Conservation (phyloP, 1,284 basidiomycete genomes). For the Leucoagaricus sp. region DNA sequence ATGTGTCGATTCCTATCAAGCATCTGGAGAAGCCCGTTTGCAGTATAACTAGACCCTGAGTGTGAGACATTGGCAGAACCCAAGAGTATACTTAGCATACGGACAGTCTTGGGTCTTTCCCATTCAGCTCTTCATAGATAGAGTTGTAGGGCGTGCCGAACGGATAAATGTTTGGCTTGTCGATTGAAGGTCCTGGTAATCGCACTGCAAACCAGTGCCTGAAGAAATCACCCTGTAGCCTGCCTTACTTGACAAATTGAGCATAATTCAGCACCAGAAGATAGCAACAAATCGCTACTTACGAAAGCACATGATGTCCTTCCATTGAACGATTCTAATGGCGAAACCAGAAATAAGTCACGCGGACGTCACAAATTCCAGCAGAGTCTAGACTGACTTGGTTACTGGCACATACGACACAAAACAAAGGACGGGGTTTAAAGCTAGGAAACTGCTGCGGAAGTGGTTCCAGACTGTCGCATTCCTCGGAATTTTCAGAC, state of each 20-base stretch:
- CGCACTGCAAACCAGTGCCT: conserved; percentile 98
- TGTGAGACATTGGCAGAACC: neutral
- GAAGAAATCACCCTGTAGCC: conserved; percentile 92
- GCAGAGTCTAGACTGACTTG: conserved; percentile 59
- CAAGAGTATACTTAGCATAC: conserved; percentile 30
- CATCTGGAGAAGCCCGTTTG: conserved; percentile 97
- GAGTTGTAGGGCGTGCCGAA: conserved; percentile 99
- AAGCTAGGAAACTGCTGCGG: conserved; percentile 18
- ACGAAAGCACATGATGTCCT: conserved; percentile 91
- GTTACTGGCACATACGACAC: conserved; percentile 98
- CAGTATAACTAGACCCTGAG: conserved; percentile 69
- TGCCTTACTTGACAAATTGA: conserved; percentile 61
- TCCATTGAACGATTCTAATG: conserved; percentile 99
- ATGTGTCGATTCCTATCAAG: conserved; percentile 93
- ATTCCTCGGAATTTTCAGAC: neutral
- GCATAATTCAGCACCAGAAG: neutral
- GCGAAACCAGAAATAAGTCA: conserved; percentile 16
- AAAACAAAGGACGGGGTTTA: conserved; percentile 78
- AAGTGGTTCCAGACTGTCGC: neutral
- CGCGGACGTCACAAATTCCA: conserved; percentile 9
- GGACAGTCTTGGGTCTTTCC: conserved; percentile 85
- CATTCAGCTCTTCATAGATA: conserved; percentile 92
- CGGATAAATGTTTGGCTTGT: conserved; percentile 96
- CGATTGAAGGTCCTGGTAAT: conserved; percentile 93
- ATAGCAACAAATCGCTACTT: conserved; percentile 34